These are phyloP conservation scores for Psilocybe tampanensis DNA, from an alignment of 768 basidiomycete species.

Conservation along the genomic window DNA sequence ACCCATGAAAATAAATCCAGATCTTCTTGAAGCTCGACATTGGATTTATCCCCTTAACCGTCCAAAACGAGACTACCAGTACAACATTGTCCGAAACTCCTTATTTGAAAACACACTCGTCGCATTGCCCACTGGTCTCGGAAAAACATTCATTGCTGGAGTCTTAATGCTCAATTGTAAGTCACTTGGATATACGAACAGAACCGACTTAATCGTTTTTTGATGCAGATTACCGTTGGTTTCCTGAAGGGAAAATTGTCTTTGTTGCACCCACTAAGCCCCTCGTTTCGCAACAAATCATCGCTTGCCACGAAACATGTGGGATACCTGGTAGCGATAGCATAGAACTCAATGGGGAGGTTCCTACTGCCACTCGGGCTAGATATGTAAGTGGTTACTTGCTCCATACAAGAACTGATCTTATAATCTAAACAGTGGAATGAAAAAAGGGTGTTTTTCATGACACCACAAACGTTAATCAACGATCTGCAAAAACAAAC, in stretches of 20 bases:
- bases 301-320: conserved; percentile 90
- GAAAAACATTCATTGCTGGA: conserved; percentile 98
- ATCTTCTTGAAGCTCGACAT: conserved; percentile 76
- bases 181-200: neutral
- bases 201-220: conserved; percentile 1
- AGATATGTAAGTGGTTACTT: conserved; percentile 51
- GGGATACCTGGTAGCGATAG: conserved; percentile 91
- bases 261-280: conserved; percentile 98
- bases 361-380: conserved; percentile 51
- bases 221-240: conserved; percentile 83
- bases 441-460: conserved; percentile 87
- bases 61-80: conserved; percentile 91
- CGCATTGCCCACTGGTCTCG: conserved; percentile 92
- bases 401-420: neutral
- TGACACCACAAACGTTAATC: conserved; percentile 93
- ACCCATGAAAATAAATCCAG: conserved; percentile 77
- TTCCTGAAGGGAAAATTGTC: conserved; percentile 87
- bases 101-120: conserved; percentile 94
- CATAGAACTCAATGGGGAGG: conserved; percentile 84
- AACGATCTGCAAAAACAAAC: conserved; percentile 79
- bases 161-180: conserved; percentile 94
- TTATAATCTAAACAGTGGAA: conserved; percentile 55
- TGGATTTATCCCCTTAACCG: conserved; percentile 94
- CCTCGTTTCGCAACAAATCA: conserved; percentile 92
- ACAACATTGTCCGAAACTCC: conserved; percentile 83